Percentiles rank a stretch among this genome's conserved stretches.
Evolutionary conservation across 352 stramenopile genomes (phyloP).

Genomic region (Pythium pectinolyticum): DNA sequence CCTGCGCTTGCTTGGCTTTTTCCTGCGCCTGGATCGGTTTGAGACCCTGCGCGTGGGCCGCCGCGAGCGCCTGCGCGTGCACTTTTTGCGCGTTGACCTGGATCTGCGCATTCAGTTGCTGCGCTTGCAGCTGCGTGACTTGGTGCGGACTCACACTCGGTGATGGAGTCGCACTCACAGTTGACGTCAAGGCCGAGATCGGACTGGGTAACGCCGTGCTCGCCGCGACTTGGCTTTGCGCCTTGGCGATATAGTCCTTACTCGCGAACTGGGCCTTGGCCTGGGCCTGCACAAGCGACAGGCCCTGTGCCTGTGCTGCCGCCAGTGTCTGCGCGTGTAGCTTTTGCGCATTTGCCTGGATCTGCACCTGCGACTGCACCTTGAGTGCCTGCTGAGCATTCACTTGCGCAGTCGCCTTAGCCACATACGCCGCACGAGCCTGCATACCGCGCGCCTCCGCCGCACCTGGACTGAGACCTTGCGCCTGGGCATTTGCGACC

Average conservation of each 20-base stretch:
- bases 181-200: conserved; percentile 37
- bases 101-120: conserved; percentile 86
- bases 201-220: conserved; percentile 48
- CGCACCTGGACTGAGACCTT: conserved; percentile 67
- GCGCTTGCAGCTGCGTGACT: conserved; percentile 40
- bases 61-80: conserved; percentile 84
- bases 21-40: conserved; percentile 87
- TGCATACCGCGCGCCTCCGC: conserved; percentile 80
- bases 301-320: conserved; percentile 78
- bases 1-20: conserved; percentile 89
- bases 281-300: conserved; percentile 85
- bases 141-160: conserved; percentile 76
- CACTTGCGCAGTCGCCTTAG: conserved; percentile 84
- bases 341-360: conserved; percentile 89
- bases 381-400: conserved; percentile 82
- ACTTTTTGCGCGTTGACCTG: conserved; percentile 90
- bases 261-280: conserved; percentile 85
- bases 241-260: conserved; percentile 90
- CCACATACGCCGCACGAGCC: conserved; percentile 81
- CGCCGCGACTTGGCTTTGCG: conserved; percentile 79
- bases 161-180: conserved; percentile 47
- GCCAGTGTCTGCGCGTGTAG: conserved; percentile 83
- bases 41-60: conserved; percentile 80
- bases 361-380: conserved; percentile 86
- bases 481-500: conserved; percentile 70